Base-by-base conservation (phyloP, 2,329 filamentous ascomycete genomes). In the Epichloe uncinata region DNA sequence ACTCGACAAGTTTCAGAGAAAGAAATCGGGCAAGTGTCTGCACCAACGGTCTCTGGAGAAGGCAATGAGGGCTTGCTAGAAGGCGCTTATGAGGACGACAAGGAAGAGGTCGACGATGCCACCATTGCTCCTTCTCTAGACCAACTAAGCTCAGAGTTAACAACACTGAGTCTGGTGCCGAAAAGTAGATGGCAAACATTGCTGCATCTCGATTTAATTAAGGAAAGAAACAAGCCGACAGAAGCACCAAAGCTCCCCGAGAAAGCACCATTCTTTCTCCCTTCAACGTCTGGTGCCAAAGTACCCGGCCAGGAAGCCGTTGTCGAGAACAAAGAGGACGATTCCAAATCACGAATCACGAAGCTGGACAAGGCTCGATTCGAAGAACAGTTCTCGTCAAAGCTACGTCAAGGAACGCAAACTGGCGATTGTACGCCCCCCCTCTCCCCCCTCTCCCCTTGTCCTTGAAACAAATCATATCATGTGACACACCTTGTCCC, bases 211-310 rank as follows among this genome's bases (percentile, higher is more conserved):
- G 93, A 98, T 61, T 71, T 89, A 26, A 95, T 98, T 63, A 86
- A 90, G 69, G 81, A 89, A 66, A 85, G 93, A 53, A 98, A 98
- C 69, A 95, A 93, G 67, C 93, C 94, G 0, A 90, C 82, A 56
- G 89, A 96, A 65, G 80, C 90, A 0, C 90, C 90, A 15, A 96
- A 96, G 69, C 78, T 82, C 6, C 93, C 93, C 0, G 87, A 96
- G 63, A 95, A 94, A 62, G 91, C 91, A 0, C 94, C 93, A 0
- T 97, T 97, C 73, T 97, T 97, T 73, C 74, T 97, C 4, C 87
- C 89, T 0, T 84, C 84, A 0, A 70, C 84, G 4, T 73, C 74
- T 5, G 67, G 63, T 4, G 67, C 66, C 1, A 66, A 66, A 30
- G 59, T 68, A 1, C 71, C 77, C 50, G 60, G 54, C 2, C 61